These are phyloP conservation scores for Nidularia pulvinata DNA, from an alignment of 768 basidiomycete species.

Conservation along the genomic window DNA sequence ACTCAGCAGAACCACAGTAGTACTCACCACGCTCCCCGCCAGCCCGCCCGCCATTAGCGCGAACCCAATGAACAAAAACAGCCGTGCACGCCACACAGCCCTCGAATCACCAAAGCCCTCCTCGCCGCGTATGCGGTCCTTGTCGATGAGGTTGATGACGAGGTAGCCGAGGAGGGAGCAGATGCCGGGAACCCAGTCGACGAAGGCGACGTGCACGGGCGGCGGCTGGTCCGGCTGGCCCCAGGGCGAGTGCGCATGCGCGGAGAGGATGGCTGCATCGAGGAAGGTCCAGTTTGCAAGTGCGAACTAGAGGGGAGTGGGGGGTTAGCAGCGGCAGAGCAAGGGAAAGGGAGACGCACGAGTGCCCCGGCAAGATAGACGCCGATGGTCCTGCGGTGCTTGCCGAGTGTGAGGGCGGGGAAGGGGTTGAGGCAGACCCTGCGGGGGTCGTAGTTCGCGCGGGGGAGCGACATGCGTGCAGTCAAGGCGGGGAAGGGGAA, in stretches of 20 bases:
- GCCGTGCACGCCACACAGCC: constrained; percentile 89
- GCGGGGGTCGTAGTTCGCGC: constrained; percentile 82
- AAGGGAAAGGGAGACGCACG: constrained; percentile 48
- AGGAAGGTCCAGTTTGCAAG: constrained; percentile 95
- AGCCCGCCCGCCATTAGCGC: constrained; percentile 97
- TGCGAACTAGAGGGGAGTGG: constrained; percentile 67
- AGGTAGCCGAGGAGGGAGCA: constrained; percentile 92
- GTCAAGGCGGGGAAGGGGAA: constrained; percentile 10
- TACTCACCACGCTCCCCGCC: constrained; percentile 93
- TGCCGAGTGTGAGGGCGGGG: constrained; percentile 73
- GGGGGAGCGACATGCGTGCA: constrained; percentile 57
- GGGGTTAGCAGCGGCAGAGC: constrained; percentile 1
- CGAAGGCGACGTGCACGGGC: constrained; percentile 79
- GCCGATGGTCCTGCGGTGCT: constrained; percentile 79
- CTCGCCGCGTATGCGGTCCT: constrained; percentile 81
- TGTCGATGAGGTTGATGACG: constrained; percentile 93
- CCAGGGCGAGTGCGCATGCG: constrained; percentile 78
- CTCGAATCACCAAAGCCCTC: constrained; percentile 80
- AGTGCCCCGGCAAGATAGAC: constrained; percentile 92
- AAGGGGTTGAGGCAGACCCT: constrained; percentile 88
- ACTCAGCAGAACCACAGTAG: not conserved
- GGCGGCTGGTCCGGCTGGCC: constrained; percentile 58
- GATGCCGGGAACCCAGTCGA: constrained; percentile 98
- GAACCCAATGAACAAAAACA: constrained; percentile 94
- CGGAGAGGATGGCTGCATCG: constrained; percentile 89